Evolutionary conservation across 768 basidiomycete genomes (phyloP).

Genomic region (Hysterangium stoloniferum): DNA sequence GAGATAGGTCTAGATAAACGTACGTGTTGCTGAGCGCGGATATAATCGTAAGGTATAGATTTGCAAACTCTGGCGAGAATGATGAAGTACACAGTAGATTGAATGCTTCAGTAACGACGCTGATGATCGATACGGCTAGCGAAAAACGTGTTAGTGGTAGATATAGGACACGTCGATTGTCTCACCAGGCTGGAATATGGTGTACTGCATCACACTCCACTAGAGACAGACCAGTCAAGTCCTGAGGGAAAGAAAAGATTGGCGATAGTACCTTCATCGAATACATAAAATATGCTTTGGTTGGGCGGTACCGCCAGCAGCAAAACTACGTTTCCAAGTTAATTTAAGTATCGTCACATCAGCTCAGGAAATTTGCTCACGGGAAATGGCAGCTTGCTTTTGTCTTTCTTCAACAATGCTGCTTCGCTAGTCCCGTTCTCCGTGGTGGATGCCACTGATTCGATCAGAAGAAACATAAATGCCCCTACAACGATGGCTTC

Average conservation of each 20-base stretch:
- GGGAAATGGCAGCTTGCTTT: conserved; percentile 61
- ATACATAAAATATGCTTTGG: conserved; percentile 88
- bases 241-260: neutral
- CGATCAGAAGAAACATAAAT: conserved; percentile 66
- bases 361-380: conserved; percentile 30
- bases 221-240: neutral
- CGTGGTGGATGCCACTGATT: conserved; percentile 71
- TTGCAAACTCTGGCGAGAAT: conserved; percentile 53
- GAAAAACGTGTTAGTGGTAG: neutral
- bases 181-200: conserved; percentile 56
- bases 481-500: conserved; percentile 36
- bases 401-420: conserved; percentile 75
- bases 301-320: conserved; percentile 74
- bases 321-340: conserved; percentile 47
- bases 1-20: neutral
- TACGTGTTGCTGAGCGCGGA: conserved; percentile 80
- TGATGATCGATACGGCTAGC: conserved; percentile 56
- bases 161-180: neutral
- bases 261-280: conserved; percentile 43
- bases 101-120: conserved; percentile 66
- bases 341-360: neutral
- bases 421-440: conserved; percentile 50
- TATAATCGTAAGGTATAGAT: conserved; percentile 60
- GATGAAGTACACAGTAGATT: conserved; percentile 62
- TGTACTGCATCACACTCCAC: conserved; percentile 89